Evolutionary conservation across 2,329 filamentous ascomycete species (phyloP).

Genomic region (Parastagonospora avenae): DNA sequence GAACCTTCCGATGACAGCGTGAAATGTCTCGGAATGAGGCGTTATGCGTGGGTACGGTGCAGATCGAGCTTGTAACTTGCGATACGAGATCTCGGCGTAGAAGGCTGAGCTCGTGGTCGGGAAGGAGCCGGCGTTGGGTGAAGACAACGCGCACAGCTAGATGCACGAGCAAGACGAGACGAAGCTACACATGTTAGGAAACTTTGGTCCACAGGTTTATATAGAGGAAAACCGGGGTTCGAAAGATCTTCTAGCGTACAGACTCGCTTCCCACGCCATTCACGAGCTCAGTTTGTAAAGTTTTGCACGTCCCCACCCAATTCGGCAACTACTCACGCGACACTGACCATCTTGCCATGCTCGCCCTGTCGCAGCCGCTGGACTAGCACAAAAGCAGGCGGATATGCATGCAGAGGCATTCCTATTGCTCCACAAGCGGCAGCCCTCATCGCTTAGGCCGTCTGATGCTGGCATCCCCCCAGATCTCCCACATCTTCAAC

Average conservation of each 20-base stretch:
- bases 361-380: not conserved
- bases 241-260: slow-evolving; percentile 28
- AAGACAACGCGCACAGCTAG: slow-evolving; percentile 1
- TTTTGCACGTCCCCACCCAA: slow-evolving; percentile 17
- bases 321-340: slow-evolving; percentile 20
- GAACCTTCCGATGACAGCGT: slow-evolving; percentile 15
- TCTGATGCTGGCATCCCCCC: slow-evolving; percentile 6
- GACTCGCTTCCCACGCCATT: slow-evolving; percentile 22
- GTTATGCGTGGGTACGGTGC: not conserved
- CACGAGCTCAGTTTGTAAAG: slow-evolving; percentile 11
- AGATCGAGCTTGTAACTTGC: not conserved
- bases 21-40: not conserved
- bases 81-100: not conserved
- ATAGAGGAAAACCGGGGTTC: slow-evolving; percentile 18
- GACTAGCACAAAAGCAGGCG: slow-evolving; percentile 5
- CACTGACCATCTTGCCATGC: slow-evolving; percentile 11
- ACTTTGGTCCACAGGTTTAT: slow-evolving; percentile 15
- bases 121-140: not conserved
- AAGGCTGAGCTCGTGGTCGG: not conserved
- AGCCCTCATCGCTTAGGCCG: not conserved
- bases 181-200: slow-evolving; percentile 9
- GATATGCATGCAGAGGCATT: not conserved
- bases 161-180: slow-evolving; percentile 9
- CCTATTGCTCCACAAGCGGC: slow-evolving; percentile 2
- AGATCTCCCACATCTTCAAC: slow-evolving; percentile 1